A percentile compares a stretch with the other conserved stretches of the same genome.
These are phyloP conservation scores for Colletotrichum orchidophilum DNA, from an alignment of 2,329 filamentous ascomycete genomes.

Conservation along the genomic window DNA sequence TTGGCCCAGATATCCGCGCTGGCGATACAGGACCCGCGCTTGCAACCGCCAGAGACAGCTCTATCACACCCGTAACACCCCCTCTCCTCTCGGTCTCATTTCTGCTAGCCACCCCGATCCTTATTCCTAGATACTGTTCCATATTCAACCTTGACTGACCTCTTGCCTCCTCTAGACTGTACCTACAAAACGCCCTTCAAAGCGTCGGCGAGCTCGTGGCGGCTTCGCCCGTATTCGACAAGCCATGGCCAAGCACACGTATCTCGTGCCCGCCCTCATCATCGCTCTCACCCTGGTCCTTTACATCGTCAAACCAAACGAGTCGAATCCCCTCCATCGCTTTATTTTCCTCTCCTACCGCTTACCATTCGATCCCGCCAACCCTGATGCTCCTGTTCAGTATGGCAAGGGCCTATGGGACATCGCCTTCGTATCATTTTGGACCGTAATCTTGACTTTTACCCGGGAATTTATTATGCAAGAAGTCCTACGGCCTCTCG, in stretches of 20 bases:
- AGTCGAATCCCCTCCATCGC: slow-evolving; percentile 80
- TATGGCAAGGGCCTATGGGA: slow-evolving; percentile 93
- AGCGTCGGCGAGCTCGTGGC: slow-evolving; percentile 65
- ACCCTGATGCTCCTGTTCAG: slow-evolving; percentile 61
- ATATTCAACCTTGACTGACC: neutral
- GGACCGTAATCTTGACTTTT: slow-evolving; percentile 89
- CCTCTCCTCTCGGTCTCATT: neutral
- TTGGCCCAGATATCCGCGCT: slow-evolving; percentile 62
- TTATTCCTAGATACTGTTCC: neutral
- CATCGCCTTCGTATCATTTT: slow-evolving; percentile 87
- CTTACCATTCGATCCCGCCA: slow-evolving; percentile 61
- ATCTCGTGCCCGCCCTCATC: slow-evolving; percentile 73
- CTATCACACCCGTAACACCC: slow-evolving; percentile 10
- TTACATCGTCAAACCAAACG: slow-evolving; percentile 80
- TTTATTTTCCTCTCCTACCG: slow-evolving; percentile 93
- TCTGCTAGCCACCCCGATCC: neutral
- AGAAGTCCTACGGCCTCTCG: slow-evolving; percentile 81
- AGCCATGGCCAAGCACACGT: slow-evolving; percentile 69
- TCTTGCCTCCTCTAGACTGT: neutral
- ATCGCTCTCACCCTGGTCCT: slow-evolving; percentile 69
- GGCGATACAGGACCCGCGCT: slow-evolving; percentile 66
- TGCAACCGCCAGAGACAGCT: slow-evolving; percentile 48
- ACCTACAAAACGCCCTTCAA: slow-evolving; percentile 55
- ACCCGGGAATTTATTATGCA: slow-evolving; percentile 98
- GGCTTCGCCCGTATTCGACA: slow-evolving; percentile 58